Percentiles rank a stretch among this genome's conserved stretches.
phyloP scores from a whole-genome alignment of 139 green algal species.

The Tetradesmus obliquus region DNA sequence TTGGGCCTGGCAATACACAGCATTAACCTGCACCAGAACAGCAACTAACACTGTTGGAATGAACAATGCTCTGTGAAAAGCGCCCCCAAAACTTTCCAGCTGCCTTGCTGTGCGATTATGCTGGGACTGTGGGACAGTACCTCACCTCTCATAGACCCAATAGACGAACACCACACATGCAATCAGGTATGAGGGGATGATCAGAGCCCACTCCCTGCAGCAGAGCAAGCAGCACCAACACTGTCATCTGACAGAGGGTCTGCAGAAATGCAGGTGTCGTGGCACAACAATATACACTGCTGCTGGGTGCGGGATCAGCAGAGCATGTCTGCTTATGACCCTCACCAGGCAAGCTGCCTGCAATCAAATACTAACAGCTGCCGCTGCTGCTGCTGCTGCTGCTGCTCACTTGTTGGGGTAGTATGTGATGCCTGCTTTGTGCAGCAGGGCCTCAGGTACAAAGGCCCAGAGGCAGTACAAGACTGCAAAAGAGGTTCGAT shows the following conservation, averaged over 20 bases:
- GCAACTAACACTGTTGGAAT: too few relatives aligned
- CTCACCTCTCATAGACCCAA: conserved; percentile 72
- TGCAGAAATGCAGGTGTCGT: not conserved
- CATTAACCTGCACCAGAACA: too few relatives aligned
- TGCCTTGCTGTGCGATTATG: not conserved
- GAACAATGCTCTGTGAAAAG: too few relatives aligned
- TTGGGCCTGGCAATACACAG: too few relatives aligned
- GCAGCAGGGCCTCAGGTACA: conserved; percentile 57
- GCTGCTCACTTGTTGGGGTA: conserved; percentile 69
- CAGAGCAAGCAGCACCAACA: not conserved
- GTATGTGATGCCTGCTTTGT: conserved; percentile 70
- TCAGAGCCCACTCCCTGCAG: conserved; percentile 72
- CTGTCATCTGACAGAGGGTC: not conserved
- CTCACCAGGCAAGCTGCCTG: not conserved
- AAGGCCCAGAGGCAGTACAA: conserved; percentile 73
- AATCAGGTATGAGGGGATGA: conserved; percentile 69
- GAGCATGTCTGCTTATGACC: too few relatives aligned
- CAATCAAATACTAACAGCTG: not conserved
- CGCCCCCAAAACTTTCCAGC: not conserved
- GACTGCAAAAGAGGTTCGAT: conserved; percentile 44
- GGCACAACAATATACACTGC: too few relatives aligned
- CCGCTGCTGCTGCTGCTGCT: not conserved
- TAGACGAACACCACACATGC: conserved; percentile 59
- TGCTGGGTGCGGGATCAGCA: not conserved
- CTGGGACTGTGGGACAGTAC: not conserved